Evolutionary conservation across 2,329 filamentous ascomycete genomes (phyloP).

Genomic region (Talaromyces sp.): DNA sequence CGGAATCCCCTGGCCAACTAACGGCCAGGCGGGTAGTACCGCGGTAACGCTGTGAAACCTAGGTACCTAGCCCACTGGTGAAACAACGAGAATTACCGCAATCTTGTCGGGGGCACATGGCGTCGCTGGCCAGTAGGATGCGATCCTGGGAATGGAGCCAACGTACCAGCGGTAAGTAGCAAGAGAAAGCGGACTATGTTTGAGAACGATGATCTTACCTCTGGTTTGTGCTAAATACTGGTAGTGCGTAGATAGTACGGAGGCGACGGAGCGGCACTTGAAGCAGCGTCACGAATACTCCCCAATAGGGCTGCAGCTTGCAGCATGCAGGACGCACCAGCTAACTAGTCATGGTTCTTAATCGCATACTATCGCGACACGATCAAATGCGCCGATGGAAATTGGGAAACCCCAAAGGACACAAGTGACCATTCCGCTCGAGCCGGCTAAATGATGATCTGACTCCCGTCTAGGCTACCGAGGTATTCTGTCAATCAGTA

Average conservation of each 20-base stretch:
- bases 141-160: neutral
- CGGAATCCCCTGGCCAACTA: conserved; percentile 6
- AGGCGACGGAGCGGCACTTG: neutral
- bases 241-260: neutral
- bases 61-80: neutral
- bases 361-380: neutral
- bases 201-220: conserved; percentile 10
- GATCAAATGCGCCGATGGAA: neutral
- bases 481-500: neutral
- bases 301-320: conserved; percentile 17
- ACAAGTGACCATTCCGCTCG: neutral
- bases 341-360: neutral
- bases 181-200: neutral
- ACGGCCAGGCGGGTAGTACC: conserved; percentile 16
- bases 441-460: neutral
- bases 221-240: neutral
- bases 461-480: neutral
- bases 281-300: neutral
- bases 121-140: conserved; percentile 5
- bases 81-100: conserved; percentile 4
- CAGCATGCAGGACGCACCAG: conserved; percentile 7
- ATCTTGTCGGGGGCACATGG: neutral
- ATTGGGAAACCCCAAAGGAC: neutral
- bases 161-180: neutral
- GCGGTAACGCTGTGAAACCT: conserved; percentile 14